Evolutionary conservation across 345 rosid genomes (phyloP), one percentile per base, ranked within the genome.

Genomic region (Sonneratia alba): DNA sequence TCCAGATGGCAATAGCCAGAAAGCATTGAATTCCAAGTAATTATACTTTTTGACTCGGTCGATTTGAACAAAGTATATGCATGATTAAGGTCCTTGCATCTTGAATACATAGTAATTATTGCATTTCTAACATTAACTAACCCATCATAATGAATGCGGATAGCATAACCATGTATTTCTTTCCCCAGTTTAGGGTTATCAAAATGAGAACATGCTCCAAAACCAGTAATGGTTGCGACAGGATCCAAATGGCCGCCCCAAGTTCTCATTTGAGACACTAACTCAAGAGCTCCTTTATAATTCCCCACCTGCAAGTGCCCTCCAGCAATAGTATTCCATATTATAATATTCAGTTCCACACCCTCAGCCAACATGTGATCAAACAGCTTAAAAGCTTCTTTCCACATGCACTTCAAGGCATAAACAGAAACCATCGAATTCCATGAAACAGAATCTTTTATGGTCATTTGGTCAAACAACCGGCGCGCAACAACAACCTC

Each of bases 21-120:
- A 77, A 92, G 78, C 82, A 90, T 85, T 14, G 91, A 85, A 75
- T 92, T 92, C 97, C 97, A 90, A 70, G 88, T 83, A 70, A 82
- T 80, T 78, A 88, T 70, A 67, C 79, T 77, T 78, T 82, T 85
- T 57, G 56, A 77, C 71, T 83, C 81, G 37, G 45, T 80, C 72
- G 80, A 74, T 43, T 71, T 77, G 78, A 90, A 90, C 69, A 87
- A 74, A 53, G 65, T 67, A 66, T 70, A 70, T 43, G 91, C 90
- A 63, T 76, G 81, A 70, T 72, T 77, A 40, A 81, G 82, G 76
- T 86, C 90, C 24, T 80, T 68, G 64, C 91, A 88, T 78, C 91
- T 87, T 4, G 92, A 76, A 78, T 92, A 88, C 92, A 89, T 88
- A 48, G 94, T 86, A 73, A 88, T 88, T 78, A 88, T 63, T 49